Evolutionary conservation across 371 early-diverging fungal species (phyloP).

Genomic region (Circinella minor): DNA sequence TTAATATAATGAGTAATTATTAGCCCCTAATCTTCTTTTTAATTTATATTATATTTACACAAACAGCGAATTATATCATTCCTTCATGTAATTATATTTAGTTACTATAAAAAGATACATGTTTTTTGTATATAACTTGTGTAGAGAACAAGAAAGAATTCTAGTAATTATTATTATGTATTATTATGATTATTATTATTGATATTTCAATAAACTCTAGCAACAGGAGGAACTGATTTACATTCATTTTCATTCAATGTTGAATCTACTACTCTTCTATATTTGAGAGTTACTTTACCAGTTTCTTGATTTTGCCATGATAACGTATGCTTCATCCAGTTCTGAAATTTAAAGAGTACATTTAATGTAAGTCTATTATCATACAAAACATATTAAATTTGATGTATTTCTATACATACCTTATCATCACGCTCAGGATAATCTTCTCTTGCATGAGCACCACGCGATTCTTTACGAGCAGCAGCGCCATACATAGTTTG

Average conservation of each 20-base stretch:
- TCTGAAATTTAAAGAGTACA: constrained; percentile 23
- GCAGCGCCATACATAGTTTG: constrained; percentile 97
- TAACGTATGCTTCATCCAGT: constrained; percentile 99
- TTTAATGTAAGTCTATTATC: too few relatives aligned
- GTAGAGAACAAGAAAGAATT: too few relatives aligned
- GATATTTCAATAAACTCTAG: constrained; percentile 86
- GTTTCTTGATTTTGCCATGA: constrained; percentile 90
- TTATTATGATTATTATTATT: not conserved
- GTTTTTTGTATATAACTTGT: too few relatives aligned
- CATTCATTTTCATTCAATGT: constrained; percentile 95
- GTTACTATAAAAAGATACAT: too few relatives aligned
- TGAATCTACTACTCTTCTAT: constrained; percentile 78
- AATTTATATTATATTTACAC: too few relatives aligned
- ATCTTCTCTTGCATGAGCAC: constrained; percentile 80
- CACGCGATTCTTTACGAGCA: constrained; percentile 97
- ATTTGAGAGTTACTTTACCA: constrained; percentile 77
- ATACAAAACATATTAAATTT: too few relatives aligned
- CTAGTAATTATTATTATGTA: not conserved
- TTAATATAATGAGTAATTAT: too few relatives aligned
- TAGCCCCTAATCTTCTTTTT: too few relatives aligned
- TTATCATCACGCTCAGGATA: constrained; percentile 79
- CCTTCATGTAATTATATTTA: too few relatives aligned
- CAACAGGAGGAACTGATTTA: constrained; percentile 91
- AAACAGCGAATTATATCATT: too few relatives aligned
- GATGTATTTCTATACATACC: not conserved